phyloP scores from a whole-genome alignment of 306 rosid genomes.

The Castanopsis chinensis region DNA sequence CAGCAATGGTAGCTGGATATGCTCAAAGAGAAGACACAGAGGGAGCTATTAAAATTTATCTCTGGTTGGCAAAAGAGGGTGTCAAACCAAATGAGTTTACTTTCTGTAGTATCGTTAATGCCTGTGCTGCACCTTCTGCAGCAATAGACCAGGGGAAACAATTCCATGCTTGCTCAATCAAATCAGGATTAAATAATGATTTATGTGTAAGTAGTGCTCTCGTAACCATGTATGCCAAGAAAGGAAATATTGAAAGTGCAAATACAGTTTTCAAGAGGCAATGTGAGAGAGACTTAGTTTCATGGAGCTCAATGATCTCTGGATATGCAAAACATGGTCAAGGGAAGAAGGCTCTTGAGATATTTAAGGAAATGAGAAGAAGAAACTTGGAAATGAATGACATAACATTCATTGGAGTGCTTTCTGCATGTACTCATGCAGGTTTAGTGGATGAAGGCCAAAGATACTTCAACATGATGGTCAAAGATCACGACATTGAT shows the following conservation, averaged over 20 bases:
- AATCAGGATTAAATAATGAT: slow-evolving; percentile 52
- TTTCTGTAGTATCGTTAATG: slow-evolving; percentile 73
- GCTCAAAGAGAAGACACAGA: slow-evolving; percentile 72
- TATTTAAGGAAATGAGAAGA: slow-evolving; percentile 63
- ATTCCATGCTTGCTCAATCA: slow-evolving; percentile 69
- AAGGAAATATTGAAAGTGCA: slow-evolving; percentile 83
- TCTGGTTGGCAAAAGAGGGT: slow-evolving; percentile 56
- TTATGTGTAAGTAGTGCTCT: slow-evolving; percentile 86
- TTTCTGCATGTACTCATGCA: slow-evolving; percentile 83
- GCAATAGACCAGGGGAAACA: slow-evolving; percentile 85
- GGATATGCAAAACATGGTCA: slow-evolving; percentile 91
- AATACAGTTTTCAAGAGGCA: slow-evolving; percentile 80
- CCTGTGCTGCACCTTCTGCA: slow-evolving; percentile 69
- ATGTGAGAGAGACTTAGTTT: slow-evolving; percentile 78
- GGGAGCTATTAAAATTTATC: slow-evolving; percentile 58
- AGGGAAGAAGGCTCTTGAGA: slow-evolving; percentile 68
- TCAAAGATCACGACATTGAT: slow-evolving; percentile 44
- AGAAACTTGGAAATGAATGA: slow-evolving; percentile 55
- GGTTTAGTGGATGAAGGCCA: slow-evolving; percentile 81
- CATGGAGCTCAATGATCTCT: slow-evolving; percentile 94
- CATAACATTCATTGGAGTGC: slow-evolving; percentile 75
- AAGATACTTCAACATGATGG: slow-evolving; percentile 60
- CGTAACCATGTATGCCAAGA: slow-evolving; percentile 91
- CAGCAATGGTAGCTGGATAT: slow-evolving; percentile 83
- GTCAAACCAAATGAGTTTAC: slow-evolving; percentile 75